A percentile compares a stretch with the other conserved stretches of the same genome.
Conservation (phyloP, 352 stramenopile genomes). For the Phytopythium litorale region DNA sequence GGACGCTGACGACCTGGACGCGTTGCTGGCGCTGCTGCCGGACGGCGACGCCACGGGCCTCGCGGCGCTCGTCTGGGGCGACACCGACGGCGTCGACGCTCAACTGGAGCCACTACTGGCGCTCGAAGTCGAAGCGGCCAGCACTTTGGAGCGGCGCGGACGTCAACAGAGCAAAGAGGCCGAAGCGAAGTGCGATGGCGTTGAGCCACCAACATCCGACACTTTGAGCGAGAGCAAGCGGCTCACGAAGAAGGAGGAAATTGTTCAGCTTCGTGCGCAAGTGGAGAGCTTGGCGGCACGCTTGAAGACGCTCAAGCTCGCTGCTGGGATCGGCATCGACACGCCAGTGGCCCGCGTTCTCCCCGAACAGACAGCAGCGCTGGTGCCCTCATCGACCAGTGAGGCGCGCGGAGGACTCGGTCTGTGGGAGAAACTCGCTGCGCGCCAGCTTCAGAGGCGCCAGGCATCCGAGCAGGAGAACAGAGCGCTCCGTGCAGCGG, state of each 20-base stretch:
- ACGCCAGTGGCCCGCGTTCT: background rate
- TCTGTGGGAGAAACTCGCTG: background rate
- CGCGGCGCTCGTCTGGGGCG: background rate
- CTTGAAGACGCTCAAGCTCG: background rate
- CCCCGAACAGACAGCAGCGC: background rate
- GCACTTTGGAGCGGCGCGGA: background rate
- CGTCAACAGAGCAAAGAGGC: background rate
- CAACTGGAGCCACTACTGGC: background rate
- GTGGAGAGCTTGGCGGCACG: background rate
- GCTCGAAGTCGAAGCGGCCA: background rate
- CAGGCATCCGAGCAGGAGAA: constrained; percentile 1
- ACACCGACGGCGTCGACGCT: background rate
- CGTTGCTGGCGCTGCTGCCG: constrained; percentile 1
- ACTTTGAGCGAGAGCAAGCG: background rate
- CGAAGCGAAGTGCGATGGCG: background rate
- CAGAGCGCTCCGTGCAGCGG: background rate
- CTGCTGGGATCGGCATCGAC: background rate
- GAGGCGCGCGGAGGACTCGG: background rate
- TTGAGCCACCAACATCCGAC: background rate
- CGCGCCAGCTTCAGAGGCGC: background rate
- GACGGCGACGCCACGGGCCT: background rate
- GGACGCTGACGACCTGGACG: background rate
- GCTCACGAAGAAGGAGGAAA: background rate
- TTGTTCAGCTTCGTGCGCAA: background rate
- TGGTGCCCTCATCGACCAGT: background rate